Evolutionary conservation across 371 early-diverging fungal species (phyloP), one percentile per base, ranked within the genome.

Genomic region (Syncephalastrum racemosum): DNA sequence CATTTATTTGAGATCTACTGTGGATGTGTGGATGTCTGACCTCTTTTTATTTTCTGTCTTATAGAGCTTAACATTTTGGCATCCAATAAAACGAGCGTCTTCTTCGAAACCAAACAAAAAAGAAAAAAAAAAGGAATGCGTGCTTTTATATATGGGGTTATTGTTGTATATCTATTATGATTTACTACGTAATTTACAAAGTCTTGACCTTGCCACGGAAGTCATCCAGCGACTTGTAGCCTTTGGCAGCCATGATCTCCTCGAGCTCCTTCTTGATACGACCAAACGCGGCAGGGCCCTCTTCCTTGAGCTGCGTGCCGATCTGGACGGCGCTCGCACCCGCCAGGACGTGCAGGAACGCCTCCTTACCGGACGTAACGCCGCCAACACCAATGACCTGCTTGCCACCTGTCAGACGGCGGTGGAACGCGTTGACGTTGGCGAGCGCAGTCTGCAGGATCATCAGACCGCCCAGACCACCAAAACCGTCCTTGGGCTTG

Each of bases 171-270:
- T 31, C 36, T 31, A 31, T 7, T 31, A 31, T 31, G 36, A 2
- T 31, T 31, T 31, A 10, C 36, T 31, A 10, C 12, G 36, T 31
- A 31, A 51, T 62, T 74, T 78, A 78, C 64, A 75, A 61, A 15
- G 79, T 78, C 58, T 75, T 79, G 61, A 79, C 76, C 49, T 79
- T 79, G 57, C 79, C 79, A 61, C 76, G 70, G 71, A 79, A 79
- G 49, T 79, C 76, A 18, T 73, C 70, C 52, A 79, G 43, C 12
- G 67, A 65, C 46, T 63, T 68, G 46, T 79, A 79, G 12, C 72
- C 74, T 66, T 79, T 79, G 14, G 67, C 66, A 16, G 53, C 18
- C 79, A 79, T 76, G 45, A 79, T 73, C 19, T 75, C 79, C 16
- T 56, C 54, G 14, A 79, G 64, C 47, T 79, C 79, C 54, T 72